Base-by-base conservation (phyloP, 768 basidiomycete genomes). In the Suillus luteus region DNA sequence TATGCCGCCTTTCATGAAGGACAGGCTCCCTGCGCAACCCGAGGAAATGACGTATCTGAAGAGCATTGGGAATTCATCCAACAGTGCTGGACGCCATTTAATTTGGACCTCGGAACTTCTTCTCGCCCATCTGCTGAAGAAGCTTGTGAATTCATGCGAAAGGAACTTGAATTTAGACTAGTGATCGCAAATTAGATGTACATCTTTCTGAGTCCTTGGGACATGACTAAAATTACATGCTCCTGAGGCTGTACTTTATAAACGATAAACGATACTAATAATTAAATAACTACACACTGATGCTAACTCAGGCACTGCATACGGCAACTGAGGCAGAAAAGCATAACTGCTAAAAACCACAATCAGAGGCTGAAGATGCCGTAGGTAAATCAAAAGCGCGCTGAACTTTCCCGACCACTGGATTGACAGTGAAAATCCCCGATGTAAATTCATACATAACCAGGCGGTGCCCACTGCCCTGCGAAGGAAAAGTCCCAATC, bases 81-180 rank as follows among this genome's bases (percentile, higher is more conserved):
- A 24, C 55, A 10, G 10, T 57, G 55, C 38, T 57, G 38, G 55
- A 24, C 2, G 19, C 33, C 31, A 33, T 33, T 22, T 22, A 22
- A 37, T 8, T 38, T 4, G 3, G 27, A 51, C 2, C 8, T 31
- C 3, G 24, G 27, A 17, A 55, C 24, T 1, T 11, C 55, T 40
- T 40, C 55, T 27, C 55, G 55, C 24, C 55, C 55, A 40, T 57
- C 55, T 10, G 55, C 55, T 5, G 38, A 57, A 40, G 38, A 57
- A 17, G 55, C 55, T 24, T 57, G 38, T 57, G 3, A 1, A 17
- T 27, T 40, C 6, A 17, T 57, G 38, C 55, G 24, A 19, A 40
- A 17, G 12, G 55, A 57, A 40, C 38, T 27, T 27, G 54, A 24
- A 24, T 40, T 22, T 8, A 31, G 8, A 52, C 27, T 1, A 5